Base-by-base conservation (phyloP, 163 green algal genomes). In the Chlorella variabilis region DNA sequence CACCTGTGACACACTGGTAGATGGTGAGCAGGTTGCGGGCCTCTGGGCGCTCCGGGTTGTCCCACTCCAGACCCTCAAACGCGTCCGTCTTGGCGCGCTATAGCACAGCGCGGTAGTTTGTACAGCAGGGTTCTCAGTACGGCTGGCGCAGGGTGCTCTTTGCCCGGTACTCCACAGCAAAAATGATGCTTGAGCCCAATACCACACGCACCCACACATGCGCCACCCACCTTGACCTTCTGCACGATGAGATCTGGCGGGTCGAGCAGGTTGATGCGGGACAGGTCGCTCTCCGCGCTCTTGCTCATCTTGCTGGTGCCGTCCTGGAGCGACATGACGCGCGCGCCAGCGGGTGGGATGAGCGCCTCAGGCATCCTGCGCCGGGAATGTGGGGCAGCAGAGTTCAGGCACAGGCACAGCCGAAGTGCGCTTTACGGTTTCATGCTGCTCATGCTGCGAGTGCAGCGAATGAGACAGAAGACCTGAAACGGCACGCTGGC, bases 231-330 rank as follows among this genome's bases (percentile, higher is more conserved):
- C 87, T 98, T 98, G 78, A 98, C 90, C 78, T 98, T 98, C 68
- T 91, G 84, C 21, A 66, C 69, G 41, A 98, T 97, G 17, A 88
- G 41, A 27, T 97, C 90, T 2, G 94, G 90, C 21, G 90, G 62
- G 87, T 99, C 97, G 18, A 97, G 93, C 48, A 99, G 89, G 86
- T 99, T 99, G 85, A 99, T 98, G 41, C 97, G 87, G 33, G 85
- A 95, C 21, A 90, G 79, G 78, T 99, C 96, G 42, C 91, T 94
- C 70, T 98, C 93, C 13, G 93, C 96, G 17, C 86, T 95, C 89
- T 99, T 99, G 81, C 86, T 95, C 97, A 99, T 99, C 85, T 99
- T 98, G 77, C 51, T 80, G 23, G 87, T 91, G 45, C 87, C 89
- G 79, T 94, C 91, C 86, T 94, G 87, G 65, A 99, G 88, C 9